These are phyloP conservation scores for Alternaria burnsii DNA, from an alignment of 2,329 filamentous ascomycete genomes.

Conservation along the genomic window DNA sequence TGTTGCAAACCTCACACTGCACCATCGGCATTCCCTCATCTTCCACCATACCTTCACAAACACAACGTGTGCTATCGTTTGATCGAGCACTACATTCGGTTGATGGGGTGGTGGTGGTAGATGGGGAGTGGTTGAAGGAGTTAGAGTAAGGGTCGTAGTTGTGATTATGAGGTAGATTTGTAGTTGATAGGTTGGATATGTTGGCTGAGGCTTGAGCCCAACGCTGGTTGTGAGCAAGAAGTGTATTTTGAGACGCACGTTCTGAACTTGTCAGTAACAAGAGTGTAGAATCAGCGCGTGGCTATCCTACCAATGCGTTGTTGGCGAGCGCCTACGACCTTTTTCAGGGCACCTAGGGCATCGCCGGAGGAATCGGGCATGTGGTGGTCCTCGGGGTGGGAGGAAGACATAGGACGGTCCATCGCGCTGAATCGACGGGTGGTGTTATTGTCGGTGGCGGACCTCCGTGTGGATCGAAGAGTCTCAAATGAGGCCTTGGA, in stretches of 20 bases:
- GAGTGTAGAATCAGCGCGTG: not conserved
- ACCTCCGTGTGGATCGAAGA: slow-evolving; percentile 32
- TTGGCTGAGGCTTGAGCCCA: slow-evolving; percentile 57
- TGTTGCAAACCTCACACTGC: slow-evolving; percentile 70
- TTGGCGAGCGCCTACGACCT: slow-evolving; percentile 50
- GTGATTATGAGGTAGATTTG: slow-evolving; percentile 28
- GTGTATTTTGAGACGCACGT: slow-evolving; percentile 46
- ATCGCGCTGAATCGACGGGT: slow-evolving; percentile 45
- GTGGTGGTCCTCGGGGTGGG: slow-evolving; percentile 30
- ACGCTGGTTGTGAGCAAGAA: slow-evolving; percentile 56
- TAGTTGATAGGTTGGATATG: slow-evolving; percentile 16
- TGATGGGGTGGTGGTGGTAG: slow-evolving; percentile 61
- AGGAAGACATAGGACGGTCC: slow-evolving; percentile 36
- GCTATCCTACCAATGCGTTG: slow-evolving; percentile 45
- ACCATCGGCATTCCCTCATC: slow-evolving; percentile 66
- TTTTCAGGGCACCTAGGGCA: slow-evolving; percentile 52
- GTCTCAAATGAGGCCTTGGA: slow-evolving; percentile 46
- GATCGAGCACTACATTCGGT: slow-evolving; percentile 63
- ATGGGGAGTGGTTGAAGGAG: slow-evolving; percentile 53
- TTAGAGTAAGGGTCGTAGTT: slow-evolving; percentile 51
- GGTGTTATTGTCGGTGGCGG: slow-evolving; percentile 24
- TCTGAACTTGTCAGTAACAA: slow-evolving; percentile 34
- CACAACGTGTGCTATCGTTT: slow-evolving; percentile 63
- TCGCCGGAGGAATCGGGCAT: slow-evolving; percentile 49
- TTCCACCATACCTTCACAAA: slow-evolving; percentile 60